Conservation (phyloP, 164 flowering plant genomes). For the Stephania japonica region DNA sequence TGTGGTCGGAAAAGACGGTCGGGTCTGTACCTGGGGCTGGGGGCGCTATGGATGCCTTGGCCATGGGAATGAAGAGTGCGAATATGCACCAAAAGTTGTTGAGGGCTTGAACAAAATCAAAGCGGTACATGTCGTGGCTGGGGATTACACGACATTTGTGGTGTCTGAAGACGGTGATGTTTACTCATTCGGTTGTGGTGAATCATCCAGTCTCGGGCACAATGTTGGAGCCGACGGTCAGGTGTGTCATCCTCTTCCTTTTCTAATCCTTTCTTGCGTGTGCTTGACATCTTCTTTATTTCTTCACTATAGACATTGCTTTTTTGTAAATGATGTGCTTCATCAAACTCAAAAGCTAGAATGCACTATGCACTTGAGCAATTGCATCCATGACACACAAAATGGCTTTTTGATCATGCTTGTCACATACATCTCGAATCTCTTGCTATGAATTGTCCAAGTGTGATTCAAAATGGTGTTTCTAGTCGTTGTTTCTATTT, state of each 20-base stretch:
- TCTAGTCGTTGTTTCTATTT: too few relatives aligned
- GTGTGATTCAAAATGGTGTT: too few relatives aligned
- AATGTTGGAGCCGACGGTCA: slow-evolving; percentile 48
- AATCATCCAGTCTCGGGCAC: slow-evolving; percentile 95
- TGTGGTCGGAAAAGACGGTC: slow-evolving; percentile 86
- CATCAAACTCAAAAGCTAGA: neutral
- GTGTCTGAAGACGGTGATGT: slow-evolving; percentile 89
- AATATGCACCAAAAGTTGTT: slow-evolving; percentile 87
- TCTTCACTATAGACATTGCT: neutral
- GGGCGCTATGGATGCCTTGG: slow-evolving; percentile 97
- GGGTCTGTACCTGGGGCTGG: slow-evolving; percentile 99
- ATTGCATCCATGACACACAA: neutral
- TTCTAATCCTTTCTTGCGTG: neutral
- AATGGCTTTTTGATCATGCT: neutral
- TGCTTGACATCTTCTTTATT: neutral
- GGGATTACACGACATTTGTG: slow-evolving; percentile 94
- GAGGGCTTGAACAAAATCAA: slow-evolving; percentile 62
- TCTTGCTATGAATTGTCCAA: neutral
- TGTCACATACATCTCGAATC: neutral
- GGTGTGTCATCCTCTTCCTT: slow-evolving; percentile 34
- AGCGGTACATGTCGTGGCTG: slow-evolving; percentile 94
- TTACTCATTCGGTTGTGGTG: slow-evolving; percentile 97
- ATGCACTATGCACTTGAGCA: neutral
- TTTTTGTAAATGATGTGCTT: too few relatives aligned
- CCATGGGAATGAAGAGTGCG: slow-evolving; percentile 93